phyloP scores from a whole-genome alignment of 148 eudicot genomes.

The Arbutus unedo region DNA sequence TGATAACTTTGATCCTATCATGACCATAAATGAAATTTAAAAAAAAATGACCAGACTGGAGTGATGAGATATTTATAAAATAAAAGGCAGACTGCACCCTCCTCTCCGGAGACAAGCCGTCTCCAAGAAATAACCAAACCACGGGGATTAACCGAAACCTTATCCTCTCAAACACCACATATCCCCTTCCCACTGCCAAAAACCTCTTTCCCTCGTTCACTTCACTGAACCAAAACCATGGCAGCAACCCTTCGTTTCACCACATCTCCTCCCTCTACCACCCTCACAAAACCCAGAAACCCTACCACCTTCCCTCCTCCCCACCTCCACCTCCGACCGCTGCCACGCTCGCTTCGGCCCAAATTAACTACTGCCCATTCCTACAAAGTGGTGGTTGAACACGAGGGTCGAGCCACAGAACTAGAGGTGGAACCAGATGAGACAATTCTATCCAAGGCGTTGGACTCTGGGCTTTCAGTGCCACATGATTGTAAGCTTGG shows the following conservation, averaged over 20 bases:
- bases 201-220: not conserved
- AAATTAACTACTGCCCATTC: conserved; percentile 21
- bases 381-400: conserved; percentile 69
- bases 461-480: conserved; percentile 56
- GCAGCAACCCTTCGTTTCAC: conserved; percentile 41
- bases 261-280: conserved; percentile 31
- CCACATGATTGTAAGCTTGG: conserved; percentile 94
- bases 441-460: conserved; percentile 67
- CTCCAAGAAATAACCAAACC: too few relatives aligned
- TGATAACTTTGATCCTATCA: too few relatives aligned
- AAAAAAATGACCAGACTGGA: too few relatives aligned
- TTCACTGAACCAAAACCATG: not conserved
- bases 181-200: not conserved
- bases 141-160: conserved; percentile 7
- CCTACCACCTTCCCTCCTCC: conserved; percentile 11
- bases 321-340: conserved; percentile 2
- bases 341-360: conserved; percentile 1
- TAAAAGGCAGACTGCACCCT: too few relatives aligned
- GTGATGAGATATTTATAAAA: too few relatives aligned
- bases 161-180: conserved; percentile 27
- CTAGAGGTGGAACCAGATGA: conserved; percentile 80
- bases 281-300: conserved; percentile 21
- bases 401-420: conserved; percentile 53
- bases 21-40: too few relatives aligned
- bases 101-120: too few relatives aligned